Evolutionary conservation across 2,329 filamentous ascomycete species (phyloP).

Genomic region (Aspergillus sp.): DNA sequence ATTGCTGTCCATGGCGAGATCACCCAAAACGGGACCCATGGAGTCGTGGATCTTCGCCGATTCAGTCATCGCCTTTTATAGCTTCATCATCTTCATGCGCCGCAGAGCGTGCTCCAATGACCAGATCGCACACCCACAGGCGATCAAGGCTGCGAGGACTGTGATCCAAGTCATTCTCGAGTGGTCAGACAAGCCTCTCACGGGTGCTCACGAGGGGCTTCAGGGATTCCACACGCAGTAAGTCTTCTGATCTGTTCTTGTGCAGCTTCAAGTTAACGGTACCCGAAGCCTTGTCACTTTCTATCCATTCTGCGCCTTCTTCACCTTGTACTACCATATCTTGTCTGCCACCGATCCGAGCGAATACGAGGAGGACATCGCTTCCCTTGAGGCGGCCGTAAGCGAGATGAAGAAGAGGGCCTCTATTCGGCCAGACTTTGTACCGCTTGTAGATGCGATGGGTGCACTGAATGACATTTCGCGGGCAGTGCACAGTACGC

Average conservation of each 20-base stretch:
- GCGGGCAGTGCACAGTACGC: not conserved
- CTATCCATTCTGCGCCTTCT: slow-evolving; percentile 16
- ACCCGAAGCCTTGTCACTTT: slow-evolving; percentile 7
- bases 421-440: slow-evolving; percentile 3
- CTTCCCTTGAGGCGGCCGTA: not conserved
- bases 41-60: slow-evolving; percentile 7
- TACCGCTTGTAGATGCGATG: slow-evolving; percentile 5
- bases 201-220: not conserved
- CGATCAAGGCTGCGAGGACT: slow-evolving; percentile 1
- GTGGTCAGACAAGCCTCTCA: not conserved
- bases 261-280: not conserved
- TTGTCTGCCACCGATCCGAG: not conserved
- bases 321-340: slow-evolving; percentile 14
- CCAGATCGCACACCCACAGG: slow-evolving; percentile 10
- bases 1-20: not conserved
- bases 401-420: not conserved
- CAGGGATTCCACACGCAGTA: not conserved
- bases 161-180: slow-evolving; percentile 11
- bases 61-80: slow-evolving; percentile 6
- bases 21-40: not conserved
- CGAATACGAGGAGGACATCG: slow-evolving; percentile 6
- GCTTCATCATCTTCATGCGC: slow-evolving; percentile 8
- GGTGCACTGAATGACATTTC: slow-evolving; percentile 12
- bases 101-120: not conserved
- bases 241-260: not conserved